Evolutionary conservation across 768 basidiomycete genomes (phyloP).

Genomic region (Russula earlei): DNA sequence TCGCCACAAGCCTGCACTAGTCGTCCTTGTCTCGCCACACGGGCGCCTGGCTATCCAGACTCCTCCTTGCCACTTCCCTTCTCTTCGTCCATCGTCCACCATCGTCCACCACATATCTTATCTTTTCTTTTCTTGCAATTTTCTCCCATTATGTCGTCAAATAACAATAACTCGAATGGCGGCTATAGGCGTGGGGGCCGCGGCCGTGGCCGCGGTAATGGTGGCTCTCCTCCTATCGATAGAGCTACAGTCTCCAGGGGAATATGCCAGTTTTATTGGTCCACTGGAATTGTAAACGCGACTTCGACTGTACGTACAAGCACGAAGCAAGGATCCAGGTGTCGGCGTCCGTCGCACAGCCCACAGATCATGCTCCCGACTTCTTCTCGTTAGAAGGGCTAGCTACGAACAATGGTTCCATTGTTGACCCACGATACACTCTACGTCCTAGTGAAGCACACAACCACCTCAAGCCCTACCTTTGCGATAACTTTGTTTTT

Average conservation of each 20-base stretch:
- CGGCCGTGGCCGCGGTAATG: slow-evolving; percentile 11
- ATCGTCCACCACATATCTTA: neutral
- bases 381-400: slow-evolving; percentile 22
- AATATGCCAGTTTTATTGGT: slow-evolving; percentile 26
- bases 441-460: slow-evolving; percentile 24
- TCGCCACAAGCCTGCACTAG: neutral
- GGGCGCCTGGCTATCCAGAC: neutral
- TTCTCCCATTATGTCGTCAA: slow-evolving; percentile 4
- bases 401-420: slow-evolving; percentile 17
- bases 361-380: slow-evolving; percentile 15
- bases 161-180: neutral
- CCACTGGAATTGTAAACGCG: slow-evolving; percentile 23
- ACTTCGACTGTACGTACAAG: slow-evolving; percentile 24
- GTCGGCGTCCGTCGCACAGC: neutral
- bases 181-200: neutral
- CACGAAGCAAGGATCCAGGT: slow-evolving; percentile 18
- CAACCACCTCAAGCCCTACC: slow-evolving; percentile 23
- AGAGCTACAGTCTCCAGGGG: slow-evolving; percentile 18
- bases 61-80: neutral
- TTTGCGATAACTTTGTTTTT: slow-evolving; percentile 23
- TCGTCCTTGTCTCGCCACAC: neutral
- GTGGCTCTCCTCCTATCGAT: slow-evolving; percentile 2
- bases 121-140: neutral
- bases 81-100: neutral
- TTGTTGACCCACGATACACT: slow-evolving; percentile 1